Evolutionary conservation across 2,329 filamentous ascomycete genomes (phyloP), one percentile per base, ranked within the genome.

Genomic region (Pseudocercospora cruenta): DNA sequence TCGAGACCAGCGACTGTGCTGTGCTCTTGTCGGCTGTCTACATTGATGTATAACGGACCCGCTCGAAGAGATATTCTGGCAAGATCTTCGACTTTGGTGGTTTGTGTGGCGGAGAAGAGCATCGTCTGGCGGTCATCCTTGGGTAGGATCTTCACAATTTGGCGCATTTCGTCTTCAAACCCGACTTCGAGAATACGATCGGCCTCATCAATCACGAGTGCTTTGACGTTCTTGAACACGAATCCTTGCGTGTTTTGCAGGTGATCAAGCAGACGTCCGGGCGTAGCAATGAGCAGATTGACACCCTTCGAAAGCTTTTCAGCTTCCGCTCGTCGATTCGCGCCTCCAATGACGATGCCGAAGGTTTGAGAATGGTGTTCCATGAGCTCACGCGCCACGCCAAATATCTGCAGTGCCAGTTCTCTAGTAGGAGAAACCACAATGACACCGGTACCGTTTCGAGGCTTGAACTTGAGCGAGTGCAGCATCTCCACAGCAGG

Each of bases 91-190:
- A 99, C 95, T 82, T 99, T 98, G 63, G 94, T 98, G 2, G 95
- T 99, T 80, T 98, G 95, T 4, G 95, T 99, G 14, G 95, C 95
- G 14, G 93, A 97, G 85, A 99, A 99, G n/a, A 99, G 87, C 90
- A 96, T 95, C 0, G 94, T 97, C 80, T 98, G 94, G 67, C 95
- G 85, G 71, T 94, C 88, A 65, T 96, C 90, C 72, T 90, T 91
- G 55, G 94, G 92, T 19, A 98, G 83, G 63, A 98, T 95, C 84
- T 96, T 96, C 80, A 98, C 90, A 72, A 99, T 97, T 78, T 96
- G 91, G 70, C 92, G 87, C 91, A 99, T 97, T 82, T 99, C 95
- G 76, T 98, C 95, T 80, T 99, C 95, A 84, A 99, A 99, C 74
- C 95, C 94, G 69, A 97, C 92, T 82, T 99, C 95, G 53, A 99